Conservation (phyloP, 805 yeast species). For the Candida sphagnicola region DNA sequence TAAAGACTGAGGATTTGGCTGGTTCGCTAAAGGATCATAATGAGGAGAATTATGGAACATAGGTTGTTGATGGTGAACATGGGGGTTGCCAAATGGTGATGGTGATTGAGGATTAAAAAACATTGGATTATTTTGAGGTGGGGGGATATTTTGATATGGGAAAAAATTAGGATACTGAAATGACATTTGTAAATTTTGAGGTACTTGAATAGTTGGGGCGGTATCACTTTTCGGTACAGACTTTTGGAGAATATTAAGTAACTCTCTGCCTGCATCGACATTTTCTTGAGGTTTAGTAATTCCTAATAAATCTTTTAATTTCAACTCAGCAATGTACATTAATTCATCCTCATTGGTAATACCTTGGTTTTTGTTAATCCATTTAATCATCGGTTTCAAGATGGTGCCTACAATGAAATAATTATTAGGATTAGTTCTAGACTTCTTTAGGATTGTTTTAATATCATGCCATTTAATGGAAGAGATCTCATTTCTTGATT, state of each 20-base stretch:
- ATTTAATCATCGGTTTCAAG: slow-evolving; percentile 48
- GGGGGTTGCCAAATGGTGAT: slow-evolving; percentile 10
- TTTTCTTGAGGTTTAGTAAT: slow-evolving; percentile 35
- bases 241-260: slow-evolving; percentile 56
- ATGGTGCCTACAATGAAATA: slow-evolving; percentile 47
- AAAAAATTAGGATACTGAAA: not conserved
- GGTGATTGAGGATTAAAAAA: slow-evolving; percentile 14
- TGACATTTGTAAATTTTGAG: slow-evolving; percentile 3
- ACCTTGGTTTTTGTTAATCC: slow-evolving; percentile 53
- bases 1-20: slow-evolving; percentile 36
- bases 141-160: not conserved
- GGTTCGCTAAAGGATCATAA: slow-evolving; percentile 8
- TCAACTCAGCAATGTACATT: slow-evolving; percentile 59
- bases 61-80: slow-evolving; percentile 8
- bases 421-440: slow-evolving; percentile 31
- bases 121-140: slow-evolving; percentile 8
- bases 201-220: slow-evolving; percentile 2
- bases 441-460: slow-evolving; percentile 37
- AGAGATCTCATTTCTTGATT: slow-evolving; percentile 83
- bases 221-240: slow-evolving; percentile 13
- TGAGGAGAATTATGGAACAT: slow-evolving; percentile 6
- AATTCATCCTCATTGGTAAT: slow-evolving; percentile 51
- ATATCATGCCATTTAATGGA: slow-evolving; percentile 76
- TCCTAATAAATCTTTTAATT: slow-evolving; percentile 63
- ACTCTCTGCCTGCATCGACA: slow-evolving; percentile 72